Conservation (phyloP, 2,329 filamentous ascomycete species). For the Diaporthe amygdali region DNA sequence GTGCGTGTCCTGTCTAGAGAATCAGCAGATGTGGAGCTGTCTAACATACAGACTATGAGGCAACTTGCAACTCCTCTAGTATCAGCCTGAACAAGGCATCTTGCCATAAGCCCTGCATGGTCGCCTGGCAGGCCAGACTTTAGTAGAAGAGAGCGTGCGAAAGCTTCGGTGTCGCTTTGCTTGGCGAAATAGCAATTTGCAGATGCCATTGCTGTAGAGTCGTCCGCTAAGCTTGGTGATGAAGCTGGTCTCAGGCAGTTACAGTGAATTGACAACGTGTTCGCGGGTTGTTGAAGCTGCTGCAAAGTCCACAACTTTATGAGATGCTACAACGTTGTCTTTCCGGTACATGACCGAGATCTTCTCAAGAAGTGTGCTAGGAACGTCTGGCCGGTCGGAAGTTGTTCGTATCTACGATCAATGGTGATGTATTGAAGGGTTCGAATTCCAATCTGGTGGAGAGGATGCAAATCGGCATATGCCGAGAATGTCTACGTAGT, state of each 20-base stretch:
- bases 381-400: background rate
- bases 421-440: background rate
- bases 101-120: constrained; percentile 27
- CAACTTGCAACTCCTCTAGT: constrained; percentile 30
- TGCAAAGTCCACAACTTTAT: background rate
- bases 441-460: background rate
- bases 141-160: background rate
- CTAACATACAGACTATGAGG: background rate
- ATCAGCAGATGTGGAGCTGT: background rate
- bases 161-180: background rate
- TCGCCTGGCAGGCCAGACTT: constrained; percentile 30
- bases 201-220: background rate
- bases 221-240: background rate
- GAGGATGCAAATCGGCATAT: background rate
- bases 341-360: background rate
- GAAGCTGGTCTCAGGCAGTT: background rate
- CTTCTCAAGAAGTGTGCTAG: background rate
- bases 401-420: background rate
- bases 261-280: background rate
- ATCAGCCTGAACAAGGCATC: constrained; percentile 31
- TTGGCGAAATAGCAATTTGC: background rate
- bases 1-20: constrained; percentile 27
- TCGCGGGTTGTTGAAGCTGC: too few relatives aligned
- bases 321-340: background rate
- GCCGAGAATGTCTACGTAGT: background rate